A percentile compares a stretch with the other conserved stretches of the same genome.
These are phyloP conservation scores for Saccharum spontaneum DNA, from an alignment of 176 grass and related monocot species.

Conservation along the genomic window DNA sequence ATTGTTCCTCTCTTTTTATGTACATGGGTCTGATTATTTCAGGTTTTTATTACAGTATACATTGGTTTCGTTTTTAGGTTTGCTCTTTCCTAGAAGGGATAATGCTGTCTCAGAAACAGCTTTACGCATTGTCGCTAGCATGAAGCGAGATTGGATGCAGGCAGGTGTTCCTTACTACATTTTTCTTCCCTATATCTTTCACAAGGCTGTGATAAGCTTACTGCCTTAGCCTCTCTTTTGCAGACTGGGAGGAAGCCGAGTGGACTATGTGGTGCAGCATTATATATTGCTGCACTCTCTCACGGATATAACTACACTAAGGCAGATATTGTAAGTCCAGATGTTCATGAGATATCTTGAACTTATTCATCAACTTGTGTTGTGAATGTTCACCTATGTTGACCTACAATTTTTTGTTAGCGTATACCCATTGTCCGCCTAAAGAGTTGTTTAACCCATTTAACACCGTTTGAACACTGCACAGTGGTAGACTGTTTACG, in stretches of 20 bases:
- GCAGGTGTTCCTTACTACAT: slow-evolving; percentile 25
- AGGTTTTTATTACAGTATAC: not conserved
- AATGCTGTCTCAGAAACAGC: slow-evolving; percentile 61
- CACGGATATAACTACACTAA: slow-evolving; percentile 69
- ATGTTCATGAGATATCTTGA: not conserved
- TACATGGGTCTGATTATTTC: not conserved
- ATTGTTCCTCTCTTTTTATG: not conserved
- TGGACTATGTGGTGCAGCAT: slow-evolving; percentile 91
- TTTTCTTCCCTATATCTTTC: slow-evolving; percentile 15
- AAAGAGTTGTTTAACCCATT: no score
- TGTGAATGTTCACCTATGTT: not conserved
- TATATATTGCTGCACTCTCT: slow-evolving; percentile 78
- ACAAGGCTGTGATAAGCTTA: not conserved
- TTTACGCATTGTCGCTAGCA: slow-evolving; percentile 72
- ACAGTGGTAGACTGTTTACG: no score
- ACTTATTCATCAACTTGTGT: slow-evolving; percentile 17
- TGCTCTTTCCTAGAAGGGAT: slow-evolving; percentile 45
- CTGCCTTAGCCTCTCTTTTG: not conserved
- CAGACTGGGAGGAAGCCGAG: slow-evolving; percentile 88
- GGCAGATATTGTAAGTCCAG: slow-evolving; percentile 66
- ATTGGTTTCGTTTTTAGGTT: slow-evolving; percentile 49
- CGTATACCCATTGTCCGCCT: no score
- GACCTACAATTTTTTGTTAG: not conserved
- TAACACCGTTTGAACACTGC: no score
- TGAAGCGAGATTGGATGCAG: slow-evolving; percentile 94